These are phyloP conservation scores for Xylaria sp. DNA, from an alignment of 2,329 filamentous ascomycete species.

Conservation along the genomic window DNA sequence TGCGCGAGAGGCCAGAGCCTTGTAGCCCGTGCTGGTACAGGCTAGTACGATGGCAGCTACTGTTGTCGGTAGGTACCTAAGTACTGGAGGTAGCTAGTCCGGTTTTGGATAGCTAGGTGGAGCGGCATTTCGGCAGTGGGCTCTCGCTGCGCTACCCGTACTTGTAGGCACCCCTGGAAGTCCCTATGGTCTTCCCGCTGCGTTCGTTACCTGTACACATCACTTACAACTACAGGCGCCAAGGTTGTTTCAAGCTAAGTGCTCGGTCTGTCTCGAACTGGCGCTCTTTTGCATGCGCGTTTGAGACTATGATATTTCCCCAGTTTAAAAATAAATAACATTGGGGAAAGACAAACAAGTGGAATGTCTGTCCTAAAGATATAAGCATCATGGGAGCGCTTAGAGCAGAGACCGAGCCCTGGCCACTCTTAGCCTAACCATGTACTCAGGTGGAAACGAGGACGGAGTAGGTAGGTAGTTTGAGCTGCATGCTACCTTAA, in stretches of 20 bases:
- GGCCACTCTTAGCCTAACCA: too few species aligned
- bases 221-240: slow-evolving; percentile 9
- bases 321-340: neutral
- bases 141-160: neutral
- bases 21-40: slow-evolving; percentile 5
- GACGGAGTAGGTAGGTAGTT: too few species aligned
- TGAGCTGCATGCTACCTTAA: too few species aligned
- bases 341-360: too few species aligned
- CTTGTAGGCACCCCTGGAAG: neutral
- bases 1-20: too few species aligned
- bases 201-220: slow-evolving; percentile 3
- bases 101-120: slow-evolving; percentile 25
- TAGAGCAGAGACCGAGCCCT: too few species aligned
- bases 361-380: too few species aligned
- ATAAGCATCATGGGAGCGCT: too few species aligned
- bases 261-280: neutral
- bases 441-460: too few species aligned
- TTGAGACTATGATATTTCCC: neutral
- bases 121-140: slow-evolving; percentile 19
- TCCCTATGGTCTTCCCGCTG: neutral
- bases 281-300: neutral
- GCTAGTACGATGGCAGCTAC: neutral
- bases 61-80: neutral
- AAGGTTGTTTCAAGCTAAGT: slow-evolving; percentile 12
- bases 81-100: neutral